These are phyloP conservation scores for Arxiozyma telluris DNA, from an alignment of 1,139 yeast species.

Conservation along the genomic window DNA sequence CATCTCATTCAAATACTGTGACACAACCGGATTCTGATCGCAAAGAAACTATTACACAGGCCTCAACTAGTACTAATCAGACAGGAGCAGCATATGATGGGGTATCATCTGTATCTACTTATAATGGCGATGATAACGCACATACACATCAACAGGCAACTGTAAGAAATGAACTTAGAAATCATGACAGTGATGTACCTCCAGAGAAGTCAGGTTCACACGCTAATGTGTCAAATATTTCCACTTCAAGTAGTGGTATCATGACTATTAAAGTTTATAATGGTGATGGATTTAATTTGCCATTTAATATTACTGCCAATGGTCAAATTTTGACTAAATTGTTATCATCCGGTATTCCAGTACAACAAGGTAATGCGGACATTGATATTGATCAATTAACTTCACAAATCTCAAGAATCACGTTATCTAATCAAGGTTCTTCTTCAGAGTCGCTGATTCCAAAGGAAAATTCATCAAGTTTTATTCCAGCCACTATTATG, in stretches of 20 bases:
- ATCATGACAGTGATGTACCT: neutral
- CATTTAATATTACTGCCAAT: slow-evolving; percentile 27
- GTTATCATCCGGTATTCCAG: slow-evolving; percentile 24
- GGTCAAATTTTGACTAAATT: slow-evolving; percentile 21
- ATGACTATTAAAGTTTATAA: slow-evolving; percentile 28
- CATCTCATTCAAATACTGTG: neutral
- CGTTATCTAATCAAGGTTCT: slow-evolving; percentile 21
- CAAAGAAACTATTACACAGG: slow-evolving; percentile 10
- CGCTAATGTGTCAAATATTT: slow-evolving; percentile 6
- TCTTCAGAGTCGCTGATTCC: slow-evolving; percentile 25
- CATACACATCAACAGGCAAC: neutral
- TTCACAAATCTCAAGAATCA: slow-evolving; percentile 23
- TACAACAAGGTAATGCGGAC: slow-evolving; percentile 11
- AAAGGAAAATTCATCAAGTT: slow-evolving; percentile 30
- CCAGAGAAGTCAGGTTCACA: neutral
- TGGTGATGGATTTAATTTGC: slow-evolving; percentile 26
- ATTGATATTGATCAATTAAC: slow-evolving; percentile 21
- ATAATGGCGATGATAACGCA: slow-evolving; percentile 5
- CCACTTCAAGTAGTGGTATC: slow-evolving; percentile 17
- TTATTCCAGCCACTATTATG: slow-evolving; percentile 59
- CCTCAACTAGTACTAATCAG: slow-evolving; percentile 11
- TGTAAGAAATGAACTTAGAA: neutral
- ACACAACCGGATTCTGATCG: slow-evolving; percentile 2
- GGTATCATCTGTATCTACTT: slow-evolving; percentile 18
- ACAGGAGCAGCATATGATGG: slow-evolving; percentile 22